phyloP scores from a whole-genome alignment of 2,329 filamentous ascomycete species.

The Colletotrichum sp. region DNA sequence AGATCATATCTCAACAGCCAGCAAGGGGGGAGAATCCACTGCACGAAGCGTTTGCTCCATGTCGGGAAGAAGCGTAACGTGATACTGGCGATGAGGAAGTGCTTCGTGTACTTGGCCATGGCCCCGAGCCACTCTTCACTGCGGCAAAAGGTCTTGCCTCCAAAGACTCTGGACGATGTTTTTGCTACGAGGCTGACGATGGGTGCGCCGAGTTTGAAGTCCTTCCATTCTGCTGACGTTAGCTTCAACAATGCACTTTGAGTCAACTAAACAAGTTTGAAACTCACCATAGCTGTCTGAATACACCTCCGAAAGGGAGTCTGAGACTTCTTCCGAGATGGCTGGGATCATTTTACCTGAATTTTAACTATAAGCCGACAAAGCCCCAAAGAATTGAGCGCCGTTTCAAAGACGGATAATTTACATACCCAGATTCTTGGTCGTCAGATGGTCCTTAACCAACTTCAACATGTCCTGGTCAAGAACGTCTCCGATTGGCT shows the following conservation, averaged over 20 bases:
- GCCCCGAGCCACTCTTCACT: not conserved
- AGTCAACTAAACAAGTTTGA: accelerated
- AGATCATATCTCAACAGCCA: not conserved
- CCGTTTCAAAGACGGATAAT: not conserved
- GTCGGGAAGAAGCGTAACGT: not conserved
- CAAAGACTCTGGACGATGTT: not conserved
- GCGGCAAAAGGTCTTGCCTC: not conserved
- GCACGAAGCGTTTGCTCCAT: not conserved
- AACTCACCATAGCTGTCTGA: not conserved
- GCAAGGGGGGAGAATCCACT: not conserved
- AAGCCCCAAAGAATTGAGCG: not conserved
- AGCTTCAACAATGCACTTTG: not conserved
- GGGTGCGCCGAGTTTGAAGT: not conserved
- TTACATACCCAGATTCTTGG: not conserved
- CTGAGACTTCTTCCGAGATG: not conserved
- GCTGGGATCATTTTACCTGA: not conserved
- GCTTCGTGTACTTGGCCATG: not conserved
- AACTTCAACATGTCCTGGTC: not conserved
- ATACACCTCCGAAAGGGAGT: not conserved
- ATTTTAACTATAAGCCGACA: not conserved
- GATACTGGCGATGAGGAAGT: not conserved
- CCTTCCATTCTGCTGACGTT: not conserved
- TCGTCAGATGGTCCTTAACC: not conserved
- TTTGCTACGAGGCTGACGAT: not conserved
- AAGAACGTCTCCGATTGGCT: not conserved